Conservation (phyloP, 192 early-diverging fungal genomes). For the Coemansia sp. region DNA sequence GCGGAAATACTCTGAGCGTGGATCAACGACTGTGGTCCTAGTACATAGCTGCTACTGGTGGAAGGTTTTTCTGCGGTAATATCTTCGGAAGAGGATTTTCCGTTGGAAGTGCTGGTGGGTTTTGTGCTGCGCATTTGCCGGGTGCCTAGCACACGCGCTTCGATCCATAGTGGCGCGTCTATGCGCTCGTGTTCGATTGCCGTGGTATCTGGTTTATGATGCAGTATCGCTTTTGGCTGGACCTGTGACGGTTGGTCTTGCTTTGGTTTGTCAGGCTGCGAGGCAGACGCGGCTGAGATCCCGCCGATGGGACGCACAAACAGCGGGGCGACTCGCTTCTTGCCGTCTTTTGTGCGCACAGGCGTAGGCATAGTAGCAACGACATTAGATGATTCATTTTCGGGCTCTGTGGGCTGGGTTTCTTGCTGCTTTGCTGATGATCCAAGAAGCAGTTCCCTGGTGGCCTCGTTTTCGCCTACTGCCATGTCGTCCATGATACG, state of each 20-base stretch:
- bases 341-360: constrained; percentile 69
- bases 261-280: not conserved
- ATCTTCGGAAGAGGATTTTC: not conserved
- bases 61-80: not conserved
- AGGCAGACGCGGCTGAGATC: not conserved
- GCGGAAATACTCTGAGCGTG: constrained; percentile 42
- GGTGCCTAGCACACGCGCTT: constrained; percentile 30
- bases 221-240: not conserved
- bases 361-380: constrained; percentile 54
- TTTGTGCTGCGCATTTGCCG: constrained; percentile 6
- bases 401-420: too few relatives aligned
- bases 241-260: not conserved
- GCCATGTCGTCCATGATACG: constrained; percentile 10
- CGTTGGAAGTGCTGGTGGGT: not conserved
- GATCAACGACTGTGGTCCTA: constrained; percentile 37
- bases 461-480: not conserved
- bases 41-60: not conserved
- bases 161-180: constrained; percentile 44
- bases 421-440: too few relatives aligned
- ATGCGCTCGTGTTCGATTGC: constrained; percentile 1
- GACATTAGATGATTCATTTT: too few relatives aligned
- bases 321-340: constrained; percentile 79
- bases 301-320: constrained; percentile 52
- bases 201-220: not conserved
- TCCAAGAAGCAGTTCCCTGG: not conserved